Evolutionary conservation across 2,329 filamentous ascomycete genomes (phyloP), one percentile per base, ranked within the genome.

Genomic region (Sphaceloma murrayae): DNA sequence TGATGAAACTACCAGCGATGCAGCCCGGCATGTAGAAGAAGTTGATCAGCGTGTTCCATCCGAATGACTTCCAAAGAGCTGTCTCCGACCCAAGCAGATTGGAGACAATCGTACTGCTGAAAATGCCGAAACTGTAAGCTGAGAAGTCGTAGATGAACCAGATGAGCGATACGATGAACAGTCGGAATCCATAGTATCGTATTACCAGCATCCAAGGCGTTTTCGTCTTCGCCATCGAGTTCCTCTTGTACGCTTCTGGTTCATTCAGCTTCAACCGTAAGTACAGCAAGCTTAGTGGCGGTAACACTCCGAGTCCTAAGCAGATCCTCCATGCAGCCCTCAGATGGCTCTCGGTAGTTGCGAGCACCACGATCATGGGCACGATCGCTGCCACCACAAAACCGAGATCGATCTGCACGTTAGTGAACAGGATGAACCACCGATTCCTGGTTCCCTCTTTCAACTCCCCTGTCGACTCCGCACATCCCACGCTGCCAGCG

Each of bases 31-130:
- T 73, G 62, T 93, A 93, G 62, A 94, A 94, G 50, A 86, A 67
- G 61, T 91, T 94, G 67, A 93, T 78, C 31, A 94, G 73, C 0
- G 82, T 86, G 58, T 85, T 87, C 86, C 86, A 94, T 30, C 86
- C 88, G 49, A 94, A 88, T 8, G 78, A 67, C 50, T 82, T 82
- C 57, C 85, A 89, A 1, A 94, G 67, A 0, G 80, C 73, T 0
- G 76, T 32, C 8, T 53, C 34, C 69, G 3, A 59, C 7, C 76
- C 74, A 31, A 81, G 77, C 19, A 85, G 73, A 48, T 76, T 78
- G 29, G 67, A 61, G 0, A 93, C 66, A 55, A 94, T 89, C 1
- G 78, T 74, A 1, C 80, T 80, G 0, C 82, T 84, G 66, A 91
- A 95, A 55, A 94, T 85, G 43, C 82, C 74, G 59, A 94, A 94